Percentiles rank a stretch among this genome's conserved stretches.
phyloP scores from a whole-genome alignment of 2,329 filamentous ascomycete genomes.

The Curvularia verruculosa region DNA sequence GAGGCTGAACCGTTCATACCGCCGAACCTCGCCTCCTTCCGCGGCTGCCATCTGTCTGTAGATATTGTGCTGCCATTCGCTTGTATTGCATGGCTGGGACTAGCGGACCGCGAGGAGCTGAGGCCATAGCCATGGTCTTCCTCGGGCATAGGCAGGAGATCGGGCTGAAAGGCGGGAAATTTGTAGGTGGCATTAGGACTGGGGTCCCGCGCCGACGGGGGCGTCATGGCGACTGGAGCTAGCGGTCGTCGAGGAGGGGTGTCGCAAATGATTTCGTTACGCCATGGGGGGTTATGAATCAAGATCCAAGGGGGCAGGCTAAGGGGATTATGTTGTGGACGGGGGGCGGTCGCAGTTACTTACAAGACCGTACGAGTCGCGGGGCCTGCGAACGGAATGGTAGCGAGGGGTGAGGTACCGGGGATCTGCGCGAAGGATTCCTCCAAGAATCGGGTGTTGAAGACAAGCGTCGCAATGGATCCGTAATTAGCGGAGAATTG shows the following conservation, averaged over 20 bases:
- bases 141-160: constrained; percentile 48
- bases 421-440: constrained; percentile 7
- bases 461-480: constrained; percentile 25
- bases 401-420: constrained; percentile 5
- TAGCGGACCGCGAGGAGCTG: constrained; percentile 43
- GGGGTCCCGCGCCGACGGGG: constrained; percentile 37
- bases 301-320: not conserved
- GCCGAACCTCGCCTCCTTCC: constrained; percentile 58
- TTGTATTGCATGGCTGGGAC: constrained; percentile 36
- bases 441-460: constrained; percentile 20
- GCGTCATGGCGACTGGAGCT: constrained; percentile 35
- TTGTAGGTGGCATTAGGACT: constrained; percentile 49
- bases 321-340: constrained; percentile 1
- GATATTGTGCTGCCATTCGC: constrained; percentile 39
- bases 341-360: constrained; percentile 6
- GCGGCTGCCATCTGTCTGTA: constrained; percentile 66
- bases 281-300: constrained; percentile 36
- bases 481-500: constrained; percentile 27
- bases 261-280: constrained; percentile 30
- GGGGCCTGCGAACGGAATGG: constrained; percentile 1
- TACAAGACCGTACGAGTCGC: not conserved
- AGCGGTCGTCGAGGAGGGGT: constrained; percentile 17
- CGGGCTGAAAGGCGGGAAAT: constrained; percentile 55
- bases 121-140: constrained; percentile 41
- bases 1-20: constrained; percentile 51